Conservation (phyloP, 495 filamentous ascomycete species). For the Hypoxylon subgilvum region DNA sequence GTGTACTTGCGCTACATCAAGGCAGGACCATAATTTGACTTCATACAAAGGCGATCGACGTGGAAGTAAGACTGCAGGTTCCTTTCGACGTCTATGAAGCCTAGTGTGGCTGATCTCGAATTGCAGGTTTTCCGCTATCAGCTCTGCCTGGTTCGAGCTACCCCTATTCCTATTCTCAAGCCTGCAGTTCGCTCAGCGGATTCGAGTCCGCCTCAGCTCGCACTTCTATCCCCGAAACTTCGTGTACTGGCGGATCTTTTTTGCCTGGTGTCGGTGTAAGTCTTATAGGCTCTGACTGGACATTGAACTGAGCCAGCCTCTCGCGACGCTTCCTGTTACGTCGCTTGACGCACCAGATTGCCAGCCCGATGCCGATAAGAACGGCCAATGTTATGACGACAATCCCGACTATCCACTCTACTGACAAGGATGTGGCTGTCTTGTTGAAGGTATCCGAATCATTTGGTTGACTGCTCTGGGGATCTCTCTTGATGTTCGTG, state of each 20-base stretch:
- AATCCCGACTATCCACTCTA: slow-evolving; percentile 21
- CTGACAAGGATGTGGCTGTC: slow-evolving; percentile 10
- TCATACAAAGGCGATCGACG: too few relatives aligned
- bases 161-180: too few relatives aligned
- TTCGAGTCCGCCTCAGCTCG: slow-evolving; percentile 1
- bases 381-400: neutral
- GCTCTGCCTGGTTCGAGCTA: too few relatives aligned
- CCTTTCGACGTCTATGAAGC: too few relatives aligned
- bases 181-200: slow-evolving; percentile 9
- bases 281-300: slow-evolving; percentile 4
- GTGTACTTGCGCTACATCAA: too few relatives aligned
- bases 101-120: too few relatives aligned
- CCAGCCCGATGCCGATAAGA: neutral
- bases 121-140: too few relatives aligned
- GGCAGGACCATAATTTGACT: too few relatives aligned
- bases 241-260: neutral
- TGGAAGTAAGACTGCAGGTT: too few relatives aligned
- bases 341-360: slow-evolving; percentile 1
- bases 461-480: neutral
- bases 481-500: neutral
- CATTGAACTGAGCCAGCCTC: slow-evolving; percentile 1
- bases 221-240: neutral
- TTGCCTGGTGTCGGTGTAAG: neutral
- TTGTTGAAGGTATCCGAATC: neutral
- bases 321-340: neutral